These are phyloP conservation scores for Talaromyces sp. DNA, from an alignment of 2,329 filamentous ascomycete genomes.

Conservation along the genomic window DNA sequence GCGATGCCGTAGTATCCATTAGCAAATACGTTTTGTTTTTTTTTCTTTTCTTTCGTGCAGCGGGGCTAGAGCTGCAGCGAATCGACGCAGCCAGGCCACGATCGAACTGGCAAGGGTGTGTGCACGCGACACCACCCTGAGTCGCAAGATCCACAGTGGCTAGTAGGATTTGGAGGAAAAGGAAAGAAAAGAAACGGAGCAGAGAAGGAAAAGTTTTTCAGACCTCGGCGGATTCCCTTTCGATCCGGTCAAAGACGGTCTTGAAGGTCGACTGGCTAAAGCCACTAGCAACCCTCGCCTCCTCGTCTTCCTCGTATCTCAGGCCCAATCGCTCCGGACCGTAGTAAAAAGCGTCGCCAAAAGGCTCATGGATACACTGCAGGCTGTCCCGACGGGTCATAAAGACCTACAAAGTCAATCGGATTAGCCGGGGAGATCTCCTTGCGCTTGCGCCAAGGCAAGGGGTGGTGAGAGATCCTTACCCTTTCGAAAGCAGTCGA, in stretches of 20 bases:
- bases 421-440: conserved; percentile 7
- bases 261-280: conserved; percentile 41
- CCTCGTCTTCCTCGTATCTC: conserved; percentile 68
- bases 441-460: neutral
- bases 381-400: conserved; percentile 85
- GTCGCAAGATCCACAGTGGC: neutral
- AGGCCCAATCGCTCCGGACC: conserved; percentile 80
- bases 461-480: conserved; percentile 27
- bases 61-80: conserved; percentile 1
- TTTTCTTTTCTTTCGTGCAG: neutral
- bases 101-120: conserved; percentile 16
- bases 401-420: conserved; percentile 62
- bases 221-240: conserved; percentile 69
- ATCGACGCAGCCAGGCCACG: neutral
- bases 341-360: conserved; percentile 94
- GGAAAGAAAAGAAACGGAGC: neutral
- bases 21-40: neutral
- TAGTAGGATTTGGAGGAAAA: neutral
- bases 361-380: conserved; percentile 86
- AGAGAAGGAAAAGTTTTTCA: conserved; percentile 24
- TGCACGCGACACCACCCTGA: conserved; percentile 7
- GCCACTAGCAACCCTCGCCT: conserved; percentile 37
- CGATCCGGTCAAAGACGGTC: conserved; percentile 71
- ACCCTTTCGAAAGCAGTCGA: conserved; percentile 97
- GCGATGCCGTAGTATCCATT: neutral